Base-by-base conservation (phyloP, 2,329 filamentous ascomycete genomes). In the Davidsoniella australis region DNA sequence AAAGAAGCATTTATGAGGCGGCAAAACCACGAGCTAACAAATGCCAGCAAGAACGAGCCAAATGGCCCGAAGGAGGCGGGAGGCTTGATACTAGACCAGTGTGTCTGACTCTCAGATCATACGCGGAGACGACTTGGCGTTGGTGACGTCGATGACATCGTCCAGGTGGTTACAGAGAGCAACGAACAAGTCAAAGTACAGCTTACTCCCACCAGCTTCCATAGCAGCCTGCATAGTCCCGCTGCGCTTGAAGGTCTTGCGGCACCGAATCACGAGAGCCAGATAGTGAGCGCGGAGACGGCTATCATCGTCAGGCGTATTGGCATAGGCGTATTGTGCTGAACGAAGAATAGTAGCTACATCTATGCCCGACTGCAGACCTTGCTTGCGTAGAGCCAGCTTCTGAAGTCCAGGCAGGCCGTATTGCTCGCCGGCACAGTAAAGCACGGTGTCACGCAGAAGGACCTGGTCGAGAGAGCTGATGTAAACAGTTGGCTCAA, bases 221-320 rank as follows among this genome's bases (percentile, higher is more conserved):
- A 96, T 95, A 72, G 95, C 88, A 71, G 84, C 82, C 76, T 95
- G 88, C 87, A 95, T 94, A 67, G 88, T 95, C 68, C 88, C 88
- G 71, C 87, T 94, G 68, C 84, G 80, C 81, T 94, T 95, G 68
- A 96, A 95, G 61, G 86, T 94, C 73, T 87, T 87, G 66, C 89
- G 85, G 75, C 85, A 89, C 71, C 88, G 82, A 72, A 95, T 94
- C 68, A 95, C 94, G 67, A 95, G 78, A 64, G 88, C 86, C 65
- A 96, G 80, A 73, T 94, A 95, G 72, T 94, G 87, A 72, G 88
- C 88, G 70, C 88, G 87, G 66, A 96, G 80, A 61, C 82, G 78
- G 62, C 83, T 89, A 71, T 96, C 88, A 60, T 80, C 82, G 70
- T 94, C 85, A 58, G 88, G 87, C 61, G 89, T 95, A 72, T 94